Percentiles rank a stretch among this genome's conserved stretches.
Conservation (phyloP, 768 basidiomycete species). For the Suillus lakei region DNA sequence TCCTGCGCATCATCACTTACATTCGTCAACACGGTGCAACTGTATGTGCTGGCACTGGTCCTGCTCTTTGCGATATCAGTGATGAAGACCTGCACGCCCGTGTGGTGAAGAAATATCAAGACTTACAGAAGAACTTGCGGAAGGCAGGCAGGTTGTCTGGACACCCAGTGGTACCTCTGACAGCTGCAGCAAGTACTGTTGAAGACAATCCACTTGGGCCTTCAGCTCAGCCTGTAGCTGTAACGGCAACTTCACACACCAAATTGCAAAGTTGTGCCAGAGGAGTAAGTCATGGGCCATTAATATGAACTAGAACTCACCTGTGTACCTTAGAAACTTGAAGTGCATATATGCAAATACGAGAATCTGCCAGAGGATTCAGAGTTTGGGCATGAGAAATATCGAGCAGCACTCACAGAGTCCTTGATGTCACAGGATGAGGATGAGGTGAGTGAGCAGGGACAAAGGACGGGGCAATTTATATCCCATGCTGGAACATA, state of each 20-base stretch:
- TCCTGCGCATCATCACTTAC: neutral
- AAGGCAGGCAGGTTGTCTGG: neutral
- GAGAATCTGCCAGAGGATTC: neutral
- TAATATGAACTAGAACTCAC: neutral
- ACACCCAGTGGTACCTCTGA: neutral
- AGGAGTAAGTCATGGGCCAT: neutral
- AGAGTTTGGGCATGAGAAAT: neutral
- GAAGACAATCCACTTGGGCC: neutral
- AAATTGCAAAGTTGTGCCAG: neutral
- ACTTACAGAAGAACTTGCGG: neutral
- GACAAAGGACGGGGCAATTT: no score
- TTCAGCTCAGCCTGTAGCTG: neutral
- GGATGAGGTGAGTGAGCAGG: no score
- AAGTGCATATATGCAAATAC: neutral
- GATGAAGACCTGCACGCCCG: neutral
- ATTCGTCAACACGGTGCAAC: neutral
- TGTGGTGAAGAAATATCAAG: neutral
- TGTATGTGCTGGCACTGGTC: neutral
- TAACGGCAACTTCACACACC: neutral
- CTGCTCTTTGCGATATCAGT: neutral
- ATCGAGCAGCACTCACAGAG: neutral
- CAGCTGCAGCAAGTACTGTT: neutral
- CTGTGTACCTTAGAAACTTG: neutral
- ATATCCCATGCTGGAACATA: no score
- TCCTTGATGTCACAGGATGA: neutral